phyloP scores from a whole-genome alignment of 306 rosid genomes.

The Quercus mongolica region DNA sequence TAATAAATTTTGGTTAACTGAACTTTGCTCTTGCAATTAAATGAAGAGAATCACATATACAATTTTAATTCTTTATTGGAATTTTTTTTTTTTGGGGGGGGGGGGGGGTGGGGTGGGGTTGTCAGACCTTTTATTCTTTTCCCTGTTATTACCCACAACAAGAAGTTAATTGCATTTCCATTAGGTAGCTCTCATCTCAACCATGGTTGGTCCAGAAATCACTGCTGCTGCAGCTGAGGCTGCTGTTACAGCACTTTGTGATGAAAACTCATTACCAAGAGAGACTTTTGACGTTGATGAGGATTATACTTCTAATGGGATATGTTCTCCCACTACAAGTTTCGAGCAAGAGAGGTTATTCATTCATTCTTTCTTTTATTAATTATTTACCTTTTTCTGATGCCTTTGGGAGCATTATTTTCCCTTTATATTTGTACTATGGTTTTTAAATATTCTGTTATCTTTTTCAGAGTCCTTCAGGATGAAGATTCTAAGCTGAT shows the following conservation, averaged over 20 bases:
- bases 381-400: background rate
- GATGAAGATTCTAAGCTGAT: slow-evolving; percentile 46
- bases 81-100: background rate
- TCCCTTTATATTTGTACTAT: slow-evolving; percentile 10
- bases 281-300: slow-evolving; percentile 68
- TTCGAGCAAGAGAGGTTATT: slow-evolving; percentile 57
- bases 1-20: slow-evolving; percentile 1
- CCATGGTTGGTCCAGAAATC: slow-evolving; percentile 74
- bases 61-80: background rate
- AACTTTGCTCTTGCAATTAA: background rate
- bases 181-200: slow-evolving; percentile 79
- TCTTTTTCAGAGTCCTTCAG: slow-evolving; percentile 41
- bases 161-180: slow-evolving; percentile 20
- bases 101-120: background rate
- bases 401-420: slow-evolving; percentile 5
- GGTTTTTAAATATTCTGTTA: slow-evolving; percentile 16
- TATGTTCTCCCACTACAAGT: slow-evolving; percentile 21
- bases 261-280: slow-evolving; percentile 62
- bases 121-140: background rate
- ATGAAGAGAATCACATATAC: background rate
- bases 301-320: slow-evolving; percentile 35
- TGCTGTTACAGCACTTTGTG: slow-evolving; percentile 67
- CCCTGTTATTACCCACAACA: slow-evolving; percentile 3
- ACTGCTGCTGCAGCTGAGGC: slow-evolving; percentile 90
- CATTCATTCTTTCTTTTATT: background rate